Conservation (phyloP, 345 rosid genomes). For the Lenwebbia sp. region DNA sequence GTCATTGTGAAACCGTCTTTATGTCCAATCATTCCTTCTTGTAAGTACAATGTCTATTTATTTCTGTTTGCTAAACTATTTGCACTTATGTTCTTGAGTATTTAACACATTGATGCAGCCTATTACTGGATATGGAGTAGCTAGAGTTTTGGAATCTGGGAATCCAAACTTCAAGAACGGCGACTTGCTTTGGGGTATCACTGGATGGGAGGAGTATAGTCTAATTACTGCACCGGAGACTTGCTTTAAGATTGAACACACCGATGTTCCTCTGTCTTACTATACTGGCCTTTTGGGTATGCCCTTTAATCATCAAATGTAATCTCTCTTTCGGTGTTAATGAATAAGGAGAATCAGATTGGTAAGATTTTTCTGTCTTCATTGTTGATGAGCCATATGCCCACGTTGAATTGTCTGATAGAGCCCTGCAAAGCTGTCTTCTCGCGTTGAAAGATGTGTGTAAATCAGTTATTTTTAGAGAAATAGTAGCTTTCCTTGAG, state of each 20-base stretch:
- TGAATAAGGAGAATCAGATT: background rate
- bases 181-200: conserved; percentile 44
- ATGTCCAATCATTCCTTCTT: background rate
- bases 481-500: background rate
- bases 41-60: background rate
- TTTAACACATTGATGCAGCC: conserved; percentile 21
- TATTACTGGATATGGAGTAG: conserved; percentile 47
- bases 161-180: conserved; percentile 46
- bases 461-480: background rate
- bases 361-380: background rate
- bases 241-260: conserved; percentile 32
- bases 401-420: background rate
- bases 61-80: background rate
- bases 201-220: conserved; percentile 65
- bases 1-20: background rate
- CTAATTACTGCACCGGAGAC: conserved; percentile 15
- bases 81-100: background rate
- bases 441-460: background rate
- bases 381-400: background rate
- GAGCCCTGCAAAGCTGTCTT: background rate
- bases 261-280: conserved; percentile 50
- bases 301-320: background rate
- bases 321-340: background rate
- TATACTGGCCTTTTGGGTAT: conserved; percentile 59
- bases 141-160: conserved; percentile 39